Evolutionary conservation across 768 basidiomycete species (phyloP).

Genomic region (Suillus americanus): DNA sequence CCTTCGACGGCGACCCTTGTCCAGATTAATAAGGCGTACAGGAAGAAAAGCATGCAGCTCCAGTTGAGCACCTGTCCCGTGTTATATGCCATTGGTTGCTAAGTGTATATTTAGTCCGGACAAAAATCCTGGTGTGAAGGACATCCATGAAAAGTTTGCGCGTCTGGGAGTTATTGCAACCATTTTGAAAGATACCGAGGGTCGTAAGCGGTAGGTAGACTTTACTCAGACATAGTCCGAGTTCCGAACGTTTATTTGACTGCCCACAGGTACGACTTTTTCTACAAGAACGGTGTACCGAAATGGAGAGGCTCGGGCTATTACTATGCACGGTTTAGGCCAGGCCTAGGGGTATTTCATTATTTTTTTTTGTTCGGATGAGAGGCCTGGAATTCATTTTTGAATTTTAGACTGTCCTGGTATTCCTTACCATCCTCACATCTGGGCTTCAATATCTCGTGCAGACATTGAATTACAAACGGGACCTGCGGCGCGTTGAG

Average conservation of each 20-base stretch:
- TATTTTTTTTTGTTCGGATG: constrained; percentile 2
- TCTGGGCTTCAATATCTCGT: constrained; percentile 82
- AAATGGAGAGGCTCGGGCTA: constrained; percentile 96
- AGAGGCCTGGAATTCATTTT: constrained; percentile 8
- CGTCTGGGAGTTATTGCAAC: constrained; percentile 82
- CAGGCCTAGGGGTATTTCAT: constrained; percentile 73
- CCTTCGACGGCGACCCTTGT: constrained; percentile 66
- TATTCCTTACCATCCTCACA: constrained; percentile 76
- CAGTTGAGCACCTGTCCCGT: constrained; percentile 55
- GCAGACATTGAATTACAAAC: constrained; percentile 73
- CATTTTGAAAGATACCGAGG: constrained; percentile 76
- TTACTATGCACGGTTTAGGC: constrained; percentile 94
- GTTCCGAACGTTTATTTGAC: constrained; percentile 2
- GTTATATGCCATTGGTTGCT: constrained; percentile 8
- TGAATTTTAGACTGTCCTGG: constrained; percentile 58
- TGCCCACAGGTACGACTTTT: constrained; percentile 76
- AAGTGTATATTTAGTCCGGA: constrained; percentile 64
- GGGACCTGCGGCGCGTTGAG: constrained; percentile 70
- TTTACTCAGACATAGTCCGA: neutral
- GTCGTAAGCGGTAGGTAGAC: constrained; percentile 66
- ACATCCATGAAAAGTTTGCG: constrained; percentile 87
- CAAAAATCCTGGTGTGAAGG: constrained; percentile 87
- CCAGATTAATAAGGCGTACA: constrained; percentile 88
- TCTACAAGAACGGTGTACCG: constrained; percentile 97
- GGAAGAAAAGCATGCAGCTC: constrained; percentile 84